Base-by-base conservation (phyloP, 139 green algal species). In the Bryopsis sp. region DNA sequence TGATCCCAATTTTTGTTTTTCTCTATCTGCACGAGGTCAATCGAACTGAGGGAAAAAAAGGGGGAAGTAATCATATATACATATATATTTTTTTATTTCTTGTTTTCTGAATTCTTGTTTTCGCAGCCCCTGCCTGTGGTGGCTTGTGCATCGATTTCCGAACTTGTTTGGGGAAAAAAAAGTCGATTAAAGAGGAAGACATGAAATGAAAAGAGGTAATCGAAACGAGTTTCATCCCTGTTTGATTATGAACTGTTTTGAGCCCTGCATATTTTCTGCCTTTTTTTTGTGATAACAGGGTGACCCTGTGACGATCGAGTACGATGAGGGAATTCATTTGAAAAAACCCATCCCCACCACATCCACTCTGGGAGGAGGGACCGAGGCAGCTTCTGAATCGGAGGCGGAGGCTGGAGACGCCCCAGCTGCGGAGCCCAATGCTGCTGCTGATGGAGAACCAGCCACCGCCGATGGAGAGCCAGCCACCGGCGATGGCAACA, bases 371-470 rank as follows among this genome's bases (percentile, higher is more conserved):
- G 38, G 60, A 39, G n/a, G 60, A 7, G 6, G 6, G 60, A 31
- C 15, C n/a, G 50, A 28, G 60, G 57, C 28, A 19, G 28, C 47
- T 6, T 7, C 60, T 68, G 28, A n/a, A 7, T 32, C 60, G 8
- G 28, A 43, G 19, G 28, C 60, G n/a, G 60, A 68, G 60, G n/a
- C 60, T 43, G 22, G 11, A 61, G n/a, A 6, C 50, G 60, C 60
- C 33, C 33, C 19, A n/a, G 28, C 60, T n/a, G 11, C 43, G 19
- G 43, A 54, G 43, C 43, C 43, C 43, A 54, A 19, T 54, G 43
- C 57, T 64, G 15, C 29, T 64, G 8, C 57, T 15, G 60, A 68
- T n/a, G n/a, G n/a, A n/a, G n/a, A n/a, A n/a, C n/a, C n/a, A n/a
- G n/a, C n/a, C n/a, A n/a, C n/a, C 32, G 54, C 32, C 15, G 54